Conservation (phyloP, 306 rosid species). For the Rosa multiflora region DNA sequence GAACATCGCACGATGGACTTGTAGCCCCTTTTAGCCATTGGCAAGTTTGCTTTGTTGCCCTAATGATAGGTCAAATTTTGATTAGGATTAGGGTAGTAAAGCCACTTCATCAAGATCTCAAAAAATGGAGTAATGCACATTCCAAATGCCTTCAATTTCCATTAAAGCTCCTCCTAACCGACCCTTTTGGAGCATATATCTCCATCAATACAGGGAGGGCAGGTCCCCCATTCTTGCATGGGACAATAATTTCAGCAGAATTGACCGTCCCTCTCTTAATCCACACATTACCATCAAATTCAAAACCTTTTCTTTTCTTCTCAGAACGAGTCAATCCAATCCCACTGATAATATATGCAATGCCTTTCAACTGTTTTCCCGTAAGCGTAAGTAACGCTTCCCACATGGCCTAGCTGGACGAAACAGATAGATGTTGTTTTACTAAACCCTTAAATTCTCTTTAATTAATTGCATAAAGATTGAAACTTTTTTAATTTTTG, state of each 20-base stretch:
- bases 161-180: neutral
- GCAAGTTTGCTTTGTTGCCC: neutral
- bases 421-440: conserved; percentile 24
- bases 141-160: neutral
- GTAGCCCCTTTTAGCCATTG: neutral
- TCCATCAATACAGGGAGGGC: neutral
- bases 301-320: neutral
- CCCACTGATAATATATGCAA: neutral
- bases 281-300: neutral
- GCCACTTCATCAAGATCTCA: neutral
- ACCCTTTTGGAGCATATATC: neutral
- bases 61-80: neutral
- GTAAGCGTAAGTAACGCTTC: conserved; percentile 8
- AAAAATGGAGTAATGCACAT: neutral
- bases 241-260: conserved; percentile 4
- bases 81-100: neutral
- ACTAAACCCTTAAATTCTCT: conserved; percentile 20
- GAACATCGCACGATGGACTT: neutral
- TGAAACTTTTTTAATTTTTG: neutral
- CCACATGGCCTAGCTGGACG: conserved; percentile 60
- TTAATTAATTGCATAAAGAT: conserved; percentile 18
- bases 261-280: neutral
- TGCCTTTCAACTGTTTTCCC: neutral
- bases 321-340: neutral
- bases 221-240: neutral